Base-by-base conservation (phyloP, 2,329 filamentous ascomycete genomes). In the Coniella vitis region DNA sequence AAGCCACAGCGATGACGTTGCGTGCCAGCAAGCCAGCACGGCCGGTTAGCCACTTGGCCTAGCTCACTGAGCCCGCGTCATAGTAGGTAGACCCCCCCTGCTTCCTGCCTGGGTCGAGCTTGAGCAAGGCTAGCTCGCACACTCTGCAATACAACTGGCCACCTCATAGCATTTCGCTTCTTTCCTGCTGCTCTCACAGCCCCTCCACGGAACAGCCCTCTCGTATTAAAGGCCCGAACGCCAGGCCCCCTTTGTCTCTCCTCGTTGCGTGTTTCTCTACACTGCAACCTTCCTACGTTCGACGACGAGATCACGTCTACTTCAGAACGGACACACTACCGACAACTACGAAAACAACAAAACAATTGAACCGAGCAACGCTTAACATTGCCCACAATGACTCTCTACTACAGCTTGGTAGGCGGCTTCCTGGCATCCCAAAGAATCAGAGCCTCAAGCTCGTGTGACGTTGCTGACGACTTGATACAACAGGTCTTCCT, bases 401-500 rank as follows among this genome's bases (percentile, higher is more conserved):
- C 75, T 65, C 75, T 78, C 63, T 78, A 78, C 69, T 78, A 76
- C 66, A 75, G 70, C 51, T 66, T 78, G 54, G 74, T 77, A 65
- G 46, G 72, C 48, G 19, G 35, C 12, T 21, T 21, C 39, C 36
- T n/a, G 14, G 16, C 12, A 38, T n/a, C n/a, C 13, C 16, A 21
- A 25, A 29, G 25, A n/a, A 29, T 29, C 5, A 10, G 25, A 29
- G 5, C 5, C n/a, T 17, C 46, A 51, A 16, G 51, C 14, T 34
- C 31, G 29, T 9, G 4, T 14, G 3, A 20, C 53, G 29, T 25
- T 57, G 52, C 60, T 68, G 53, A 65, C 56, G 4, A 21, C 55
- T 20, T 19, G 4, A 25, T 43, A 39, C 41, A 42, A 37, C 56
- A 93, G 88, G 87, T 93, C 61, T 94, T 94, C 71, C 68, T 86